These are phyloP conservation scores for Heliophila coronopifolia DNA, from an alignment of 441 rosid species.

Conservation along the genomic window DNA sequence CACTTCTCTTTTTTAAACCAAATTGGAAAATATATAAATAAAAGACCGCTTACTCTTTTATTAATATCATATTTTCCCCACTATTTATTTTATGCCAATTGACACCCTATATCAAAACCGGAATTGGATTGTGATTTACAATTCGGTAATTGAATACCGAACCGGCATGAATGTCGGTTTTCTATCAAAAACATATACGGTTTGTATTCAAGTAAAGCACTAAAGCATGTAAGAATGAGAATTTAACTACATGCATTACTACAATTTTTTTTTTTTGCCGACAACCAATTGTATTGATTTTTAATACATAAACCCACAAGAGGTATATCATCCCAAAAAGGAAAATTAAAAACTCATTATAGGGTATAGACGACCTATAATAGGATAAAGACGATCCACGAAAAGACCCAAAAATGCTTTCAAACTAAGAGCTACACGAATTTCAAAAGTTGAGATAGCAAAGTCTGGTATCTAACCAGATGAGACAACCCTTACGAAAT, in stretches of 20 bases:
- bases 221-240: background rate
- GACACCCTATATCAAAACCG: background rate
- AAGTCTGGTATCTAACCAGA: too few species aligned
- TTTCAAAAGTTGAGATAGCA: too few species aligned
- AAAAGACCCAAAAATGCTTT: too few species aligned
- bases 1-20: conserved; percentile 1
- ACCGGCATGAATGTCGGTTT: background rate
- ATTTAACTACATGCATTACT: background rate
- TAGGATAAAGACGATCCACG: too few species aligned
- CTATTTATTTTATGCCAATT: background rate
- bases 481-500: too few species aligned
- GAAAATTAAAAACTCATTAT: too few species aligned
- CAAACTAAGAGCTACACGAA: too few species aligned
- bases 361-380: too few species aligned
- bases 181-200: background rate
- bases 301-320: too few species aligned
- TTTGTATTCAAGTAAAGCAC: conserved; percentile 14
- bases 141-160: background rate
- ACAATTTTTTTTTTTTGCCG: conserved; percentile 5
- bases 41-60: too few species aligned
- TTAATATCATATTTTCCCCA: background rate
- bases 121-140: background rate
- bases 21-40: conserved; percentile 4
- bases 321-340: too few species aligned
- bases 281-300: too few species aligned